These are phyloP conservation scores for Spathaspora boniae DNA, from an alignment of 805 yeast genomes.

Conservation along the genomic window DNA sequence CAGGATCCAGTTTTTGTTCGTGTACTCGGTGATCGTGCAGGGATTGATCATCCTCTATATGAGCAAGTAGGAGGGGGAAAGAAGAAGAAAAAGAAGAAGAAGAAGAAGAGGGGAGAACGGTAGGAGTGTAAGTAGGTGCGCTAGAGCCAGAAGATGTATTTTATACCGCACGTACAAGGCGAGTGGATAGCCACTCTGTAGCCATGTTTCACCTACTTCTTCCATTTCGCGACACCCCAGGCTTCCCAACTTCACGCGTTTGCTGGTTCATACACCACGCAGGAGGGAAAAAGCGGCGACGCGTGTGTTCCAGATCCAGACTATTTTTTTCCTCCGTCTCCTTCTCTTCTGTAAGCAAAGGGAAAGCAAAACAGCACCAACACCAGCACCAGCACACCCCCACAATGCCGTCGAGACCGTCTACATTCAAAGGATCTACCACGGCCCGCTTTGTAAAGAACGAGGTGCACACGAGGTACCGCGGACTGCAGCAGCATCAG, in stretches of 20 bases:
- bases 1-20: slow-evolving; percentile 81
- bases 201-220: background rate
- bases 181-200: background rate
- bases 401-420: slow-evolving; percentile 4
- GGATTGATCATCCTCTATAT: slow-evolving; percentile 71
- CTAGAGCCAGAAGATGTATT: too few relatives aligned
- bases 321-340: background rate
- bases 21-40: slow-evolving; percentile 82
- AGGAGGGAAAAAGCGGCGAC: too few relatives aligned
- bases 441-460: slow-evolving; percentile 54
- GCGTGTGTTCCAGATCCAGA: too few relatives aligned
- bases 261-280: slow-evolving; percentile 1
- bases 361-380: background rate
- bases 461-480: slow-evolving; percentile 18
- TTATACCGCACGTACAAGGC: too few relatives aligned
- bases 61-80: slow-evolving; percentile 23
- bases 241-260: background rate
- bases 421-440: slow-evolving; percentile 42
- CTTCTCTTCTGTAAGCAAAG: background rate
- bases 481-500: slow-evolving; percentile 8
- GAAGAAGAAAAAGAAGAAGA: too few relatives aligned
- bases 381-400: background rate
- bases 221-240: background rate
- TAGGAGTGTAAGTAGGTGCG: too few relatives aligned
- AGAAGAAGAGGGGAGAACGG: too few relatives aligned